Conservation (phyloP, 148 eudicot genomes). For the Tetragonia tetragonoides region DNA sequence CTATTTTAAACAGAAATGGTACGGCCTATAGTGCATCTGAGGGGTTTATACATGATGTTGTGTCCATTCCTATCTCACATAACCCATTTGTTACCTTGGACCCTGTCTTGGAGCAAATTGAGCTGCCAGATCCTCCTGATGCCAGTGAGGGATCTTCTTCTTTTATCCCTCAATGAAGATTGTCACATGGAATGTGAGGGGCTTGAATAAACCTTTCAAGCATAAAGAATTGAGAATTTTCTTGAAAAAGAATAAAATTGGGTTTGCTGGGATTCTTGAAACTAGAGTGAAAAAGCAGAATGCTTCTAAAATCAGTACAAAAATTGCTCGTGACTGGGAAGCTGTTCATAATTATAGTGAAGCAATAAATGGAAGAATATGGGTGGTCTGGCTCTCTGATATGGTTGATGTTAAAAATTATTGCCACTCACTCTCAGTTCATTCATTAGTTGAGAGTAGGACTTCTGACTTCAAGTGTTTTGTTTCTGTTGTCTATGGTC, state of each 20-base stretch:
- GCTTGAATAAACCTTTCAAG: background rate
- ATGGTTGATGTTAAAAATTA: background rate
- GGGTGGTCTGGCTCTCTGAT: background rate
- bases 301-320: background rate
- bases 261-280: background rate
- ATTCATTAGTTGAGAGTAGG: background rate
- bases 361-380: background rate
- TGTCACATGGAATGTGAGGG: background rate
- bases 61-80: too few relatives aligned
- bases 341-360: background rate
- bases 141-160: background rate
- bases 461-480: background rate
- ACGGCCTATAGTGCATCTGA: too few relatives aligned
- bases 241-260: too few relatives aligned
- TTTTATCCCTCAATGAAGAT: background rate
- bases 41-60: too few relatives aligned
- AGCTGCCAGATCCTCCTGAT: background rate
- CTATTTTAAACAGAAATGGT: too few relatives aligned
- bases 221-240: background rate
- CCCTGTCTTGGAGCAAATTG: background rate
- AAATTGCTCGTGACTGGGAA: background rate
- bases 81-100: too few relatives aligned
- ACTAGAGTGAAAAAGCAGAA: background rate
- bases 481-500: background rate
- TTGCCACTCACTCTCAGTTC: too few relatives aligned